These are phyloP conservation scores for Cystofilobasidium capitatum DNA, from an alignment of 768 basidiomycete species.

Conservation along the genomic window DNA sequence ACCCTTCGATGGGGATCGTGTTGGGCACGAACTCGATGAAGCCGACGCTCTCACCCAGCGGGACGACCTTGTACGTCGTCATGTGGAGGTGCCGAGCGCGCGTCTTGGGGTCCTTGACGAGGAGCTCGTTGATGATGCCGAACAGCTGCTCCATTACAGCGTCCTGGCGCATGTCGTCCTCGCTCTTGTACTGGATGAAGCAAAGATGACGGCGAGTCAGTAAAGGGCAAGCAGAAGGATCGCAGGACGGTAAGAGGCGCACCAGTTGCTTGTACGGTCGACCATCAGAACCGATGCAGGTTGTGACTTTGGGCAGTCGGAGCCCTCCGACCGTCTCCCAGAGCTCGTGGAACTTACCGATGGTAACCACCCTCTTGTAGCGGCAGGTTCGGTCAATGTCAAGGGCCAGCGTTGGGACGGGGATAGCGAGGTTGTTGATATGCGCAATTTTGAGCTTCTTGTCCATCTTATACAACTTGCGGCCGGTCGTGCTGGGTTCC, in stretches of 20 bases:
- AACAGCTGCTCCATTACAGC: conserved; percentile 99
- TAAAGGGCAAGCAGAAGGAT: not conserved
- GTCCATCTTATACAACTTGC: not conserved
- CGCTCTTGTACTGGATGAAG: conserved; percentile 59
- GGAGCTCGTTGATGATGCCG: conserved; percentile 68
- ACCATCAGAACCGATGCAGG: conserved; percentile 61
- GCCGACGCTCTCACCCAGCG: conserved; percentile 68
- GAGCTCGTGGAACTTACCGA: conserved; percentile 51
- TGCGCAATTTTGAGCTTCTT: conserved; percentile 40
- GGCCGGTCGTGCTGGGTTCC: not conserved
- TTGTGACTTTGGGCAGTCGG: conserved; percentile 69
- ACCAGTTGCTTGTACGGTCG: conserved; percentile 68
- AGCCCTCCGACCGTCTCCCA: conserved; percentile 67
- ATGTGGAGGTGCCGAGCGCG: conserved; percentile 60
- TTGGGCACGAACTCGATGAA: conserved; percentile 83
- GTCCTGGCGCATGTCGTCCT: conserved; percentile 90
- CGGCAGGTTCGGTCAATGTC: conserved; percentile 58
- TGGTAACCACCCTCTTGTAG: conserved; percentile 61
- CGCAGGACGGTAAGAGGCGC: conserved; percentile 34
- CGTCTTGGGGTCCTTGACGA: conserved; percentile 65
- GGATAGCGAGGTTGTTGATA: conserved; percentile 56
- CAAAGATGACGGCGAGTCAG: not conserved
- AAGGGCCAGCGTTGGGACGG: conserved; percentile 65
- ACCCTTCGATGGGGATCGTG: conserved; percentile 55
- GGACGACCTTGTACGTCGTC: conserved; percentile 80